Evolutionary conservation across 2,329 filamentous ascomycete species (phyloP).

Genomic region (Cladophialophora yegresii): DNA sequence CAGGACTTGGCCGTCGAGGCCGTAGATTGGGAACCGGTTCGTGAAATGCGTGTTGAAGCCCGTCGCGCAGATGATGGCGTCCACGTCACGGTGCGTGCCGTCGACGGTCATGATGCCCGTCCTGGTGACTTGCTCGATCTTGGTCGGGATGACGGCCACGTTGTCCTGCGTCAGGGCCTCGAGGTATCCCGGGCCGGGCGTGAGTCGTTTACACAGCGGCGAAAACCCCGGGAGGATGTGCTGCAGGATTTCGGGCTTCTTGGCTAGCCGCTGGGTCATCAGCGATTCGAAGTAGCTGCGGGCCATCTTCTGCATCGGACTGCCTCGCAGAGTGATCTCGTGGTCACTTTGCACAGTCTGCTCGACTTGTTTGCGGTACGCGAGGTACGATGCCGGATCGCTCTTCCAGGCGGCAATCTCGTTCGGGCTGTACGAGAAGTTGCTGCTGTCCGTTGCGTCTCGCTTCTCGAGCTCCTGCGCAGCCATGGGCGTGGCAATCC

Average conservation of each 20-base stretch:
- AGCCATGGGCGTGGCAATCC: conserved; percentile 33
- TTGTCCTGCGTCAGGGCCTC: conserved; percentile 32
- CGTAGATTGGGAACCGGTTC: conserved; percentile 41
- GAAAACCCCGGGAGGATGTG: conserved; percentile 39
- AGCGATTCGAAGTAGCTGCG: conserved; percentile 2
- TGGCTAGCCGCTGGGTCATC: conserved; percentile 28
- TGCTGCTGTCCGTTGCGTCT: conserved; percentile 26
- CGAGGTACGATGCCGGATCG: conserved; percentile 29
- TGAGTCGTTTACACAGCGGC: conserved; percentile 47
- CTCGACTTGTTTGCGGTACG: conserved; percentile 40
- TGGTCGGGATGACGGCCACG: conserved; percentile 8
- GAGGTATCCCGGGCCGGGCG: conserved; percentile 49
- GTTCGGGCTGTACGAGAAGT: conserved; percentile 32
- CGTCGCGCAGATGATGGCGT: conserved; percentile 43
- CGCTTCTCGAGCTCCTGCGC: conserved; percentile 13
- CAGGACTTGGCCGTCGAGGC: conserved; percentile 32
- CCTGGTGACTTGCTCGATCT: conserved; percentile 1
- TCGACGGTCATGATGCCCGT: conserved; percentile 31
- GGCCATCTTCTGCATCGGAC: conserved; percentile 8
- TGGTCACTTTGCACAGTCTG: conserved; percentile 33
- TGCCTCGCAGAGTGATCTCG: conserved; percentile 16
- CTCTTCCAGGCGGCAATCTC: conserved; percentile 27
- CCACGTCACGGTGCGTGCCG: conserved; percentile 39
- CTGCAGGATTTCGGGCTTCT: conserved; percentile 39
- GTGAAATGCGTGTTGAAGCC: conserved; percentile 42